Conservation (phyloP, 805 yeast species). For the Martiniozyma abietophila region DNA sequence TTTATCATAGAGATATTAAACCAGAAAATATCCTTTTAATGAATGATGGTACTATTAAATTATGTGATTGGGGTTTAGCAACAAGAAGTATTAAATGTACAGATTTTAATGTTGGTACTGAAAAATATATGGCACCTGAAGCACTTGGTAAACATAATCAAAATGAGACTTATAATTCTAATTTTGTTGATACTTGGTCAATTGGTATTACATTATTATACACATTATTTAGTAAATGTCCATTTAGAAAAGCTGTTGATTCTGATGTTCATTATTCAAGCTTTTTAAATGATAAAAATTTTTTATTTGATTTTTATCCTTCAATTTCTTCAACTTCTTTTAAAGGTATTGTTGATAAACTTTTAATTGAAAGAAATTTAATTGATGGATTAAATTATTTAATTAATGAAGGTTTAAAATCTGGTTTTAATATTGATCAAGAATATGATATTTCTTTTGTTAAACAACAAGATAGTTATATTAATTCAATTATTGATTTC, state of each 20-base stretch:
- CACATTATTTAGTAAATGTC: conserved; percentile 43
- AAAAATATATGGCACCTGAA: conserved; percentile 53
- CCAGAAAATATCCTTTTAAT: conserved; percentile 61
- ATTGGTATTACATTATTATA: conserved; percentile 42
- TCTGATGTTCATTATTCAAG: conserved; percentile 36
- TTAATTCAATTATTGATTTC: conserved; percentile 9
- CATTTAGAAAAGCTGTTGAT: conserved; percentile 34
- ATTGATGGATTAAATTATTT: conserved; percentile 24
- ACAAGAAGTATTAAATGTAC: conserved; percentile 27
- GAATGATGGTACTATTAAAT: conserved; percentile 41
- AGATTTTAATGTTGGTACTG: conserved; percentile 44
- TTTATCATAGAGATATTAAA: conserved; percentile 64
- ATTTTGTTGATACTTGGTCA: conserved; percentile 46
- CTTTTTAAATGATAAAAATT: conserved; percentile 32
- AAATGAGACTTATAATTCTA: conserved; percentile 30
- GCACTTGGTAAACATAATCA: conserved; percentile 15
- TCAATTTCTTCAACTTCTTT: conserved; percentile 35
- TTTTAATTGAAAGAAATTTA: conserved; percentile 34
- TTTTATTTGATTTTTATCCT: conserved; percentile 42
- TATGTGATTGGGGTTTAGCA: conserved; percentile 71
- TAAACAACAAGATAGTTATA: conserved; percentile 10
- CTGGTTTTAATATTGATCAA: conserved; percentile 40
- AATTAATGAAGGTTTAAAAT: conserved; percentile 21
- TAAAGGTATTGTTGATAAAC: conserved; percentile 30
- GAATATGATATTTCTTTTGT: conserved; percentile 27